These are phyloP conservation scores for Hippophae tibetana DNA, from an alignment of 306 rosid genomes.

Conservation along the genomic window DNA sequence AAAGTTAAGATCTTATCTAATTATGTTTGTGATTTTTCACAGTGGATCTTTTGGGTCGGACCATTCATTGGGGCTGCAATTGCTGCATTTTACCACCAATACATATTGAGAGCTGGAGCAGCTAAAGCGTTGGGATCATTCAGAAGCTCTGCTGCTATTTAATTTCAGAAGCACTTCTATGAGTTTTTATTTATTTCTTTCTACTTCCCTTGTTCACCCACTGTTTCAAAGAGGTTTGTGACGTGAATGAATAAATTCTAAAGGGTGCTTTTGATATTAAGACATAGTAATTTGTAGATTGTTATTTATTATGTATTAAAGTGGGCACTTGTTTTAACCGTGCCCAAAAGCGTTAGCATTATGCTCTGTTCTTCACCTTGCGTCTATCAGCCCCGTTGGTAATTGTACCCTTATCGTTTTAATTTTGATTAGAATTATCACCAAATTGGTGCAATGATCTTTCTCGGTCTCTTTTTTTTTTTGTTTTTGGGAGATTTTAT, in stretches of 20 bases:
- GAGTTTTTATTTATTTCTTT: neutral
- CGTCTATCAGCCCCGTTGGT: no score
- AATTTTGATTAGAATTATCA: no score
- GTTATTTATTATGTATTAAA: neutral
- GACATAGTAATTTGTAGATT: neutral
- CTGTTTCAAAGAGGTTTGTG: neutral
- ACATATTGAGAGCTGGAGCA: constrained; percentile 32
- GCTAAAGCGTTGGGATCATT: constrained; percentile 33
- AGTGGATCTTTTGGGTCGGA: constrained; percentile 42
- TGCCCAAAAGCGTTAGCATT: constrained; percentile 6
- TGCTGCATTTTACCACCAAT: constrained; percentile 36
- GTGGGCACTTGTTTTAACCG: constrained; percentile 16
- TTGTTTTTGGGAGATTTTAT: no score
- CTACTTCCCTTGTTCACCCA: neutral
- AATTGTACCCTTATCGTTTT: no score
- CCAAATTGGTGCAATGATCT: no score
- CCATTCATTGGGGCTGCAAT: constrained; percentile 41
- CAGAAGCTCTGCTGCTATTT: constrained; percentile 25
- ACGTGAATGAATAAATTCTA: neutral
- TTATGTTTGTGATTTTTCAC: neutral
- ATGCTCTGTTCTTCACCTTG: neutral
- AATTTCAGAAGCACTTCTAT: neutral
- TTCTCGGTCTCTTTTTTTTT: no score
- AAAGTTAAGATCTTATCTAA: neutral
- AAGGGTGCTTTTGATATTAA: no score